Evolutionary conservation across 2,329 filamentous ascomycete genomes (phyloP), one percentile per base, ranked within the genome.

Genomic region (Aspergillus latus): DNA sequence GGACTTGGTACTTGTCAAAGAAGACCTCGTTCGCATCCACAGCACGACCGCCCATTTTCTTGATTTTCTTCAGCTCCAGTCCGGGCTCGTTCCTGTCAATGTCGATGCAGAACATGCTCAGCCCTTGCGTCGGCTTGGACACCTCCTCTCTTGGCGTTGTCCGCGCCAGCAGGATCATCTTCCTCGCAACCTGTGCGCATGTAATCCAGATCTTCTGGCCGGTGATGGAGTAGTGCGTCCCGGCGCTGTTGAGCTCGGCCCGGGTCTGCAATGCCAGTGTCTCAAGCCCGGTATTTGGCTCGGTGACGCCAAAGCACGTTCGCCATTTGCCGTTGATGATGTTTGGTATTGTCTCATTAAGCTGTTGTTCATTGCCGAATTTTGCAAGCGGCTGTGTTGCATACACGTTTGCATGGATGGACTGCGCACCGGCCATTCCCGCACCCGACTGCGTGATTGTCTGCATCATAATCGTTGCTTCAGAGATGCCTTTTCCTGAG

Each of bases 171-270:
- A 95, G 79, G 3, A 95, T 86, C 90, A 95, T 95, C 66, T 90
- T 90, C 3, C 82, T 81, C 0, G 90, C 90, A 0, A 93, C 88
- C 69, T 95, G 89, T 0, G 90, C 90, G 52, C 85, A 92, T 0
- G 89, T 90, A 54, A 94, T 95, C 90, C 90, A 95, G 53, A 93
- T 92, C 75, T 95, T 95, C 69, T 93, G 89, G 0, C 90, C 90
- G 0, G 84, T 84, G 9, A 95, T 80, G 1, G 75, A 78, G 68
- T 92, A 95, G 3, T 77, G 80, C 11, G 82, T 76, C 0, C 82
- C 83, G 16, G 84, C 30, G 9, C 46, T 37, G 3, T 54, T 82
- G 62, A 80, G 82, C 30, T 72, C 80, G 0, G 90, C 90, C 5
- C 76, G 74, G 0, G 89, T 93, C 39, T 79, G 80, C 3, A 95